Conservation (phyloP, 805 yeast species). For the Cyberlindnera maclurae region DNA sequence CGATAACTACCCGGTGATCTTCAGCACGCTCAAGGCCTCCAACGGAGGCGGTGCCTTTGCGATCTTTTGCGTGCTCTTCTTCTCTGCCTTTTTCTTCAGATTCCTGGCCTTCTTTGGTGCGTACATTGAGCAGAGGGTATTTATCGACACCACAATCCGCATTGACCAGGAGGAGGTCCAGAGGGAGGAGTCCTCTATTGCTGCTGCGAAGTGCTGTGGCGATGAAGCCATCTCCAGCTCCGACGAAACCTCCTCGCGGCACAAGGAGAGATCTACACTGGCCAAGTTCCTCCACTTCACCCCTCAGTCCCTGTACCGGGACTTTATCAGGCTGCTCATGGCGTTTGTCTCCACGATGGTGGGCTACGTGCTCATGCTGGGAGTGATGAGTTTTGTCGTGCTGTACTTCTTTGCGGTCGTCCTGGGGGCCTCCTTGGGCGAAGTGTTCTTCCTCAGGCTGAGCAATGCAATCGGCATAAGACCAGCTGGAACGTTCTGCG, state of each 20-base stretch:
- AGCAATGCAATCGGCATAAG: slow-evolving; percentile 33
- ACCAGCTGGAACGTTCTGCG: slow-evolving; percentile 14
- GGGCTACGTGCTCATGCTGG: slow-evolving; percentile 71
- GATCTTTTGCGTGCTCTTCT: slow-evolving; percentile 55
- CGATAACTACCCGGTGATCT: slow-evolving; percentile 54
- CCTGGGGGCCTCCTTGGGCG: slow-evolving; percentile 63
- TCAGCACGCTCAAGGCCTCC: slow-evolving; percentile 45
- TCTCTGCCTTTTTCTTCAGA: slow-evolving; percentile 50
- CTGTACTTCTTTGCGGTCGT: slow-evolving; percentile 69
- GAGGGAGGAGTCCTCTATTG: slow-evolving; percentile 2
- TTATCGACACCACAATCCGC: slow-evolving; percentile 4
- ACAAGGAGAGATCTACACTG: slow-evolving; percentile 15
- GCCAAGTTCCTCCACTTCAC: slow-evolving; percentile 31
- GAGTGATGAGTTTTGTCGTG: slow-evolving; percentile 63
- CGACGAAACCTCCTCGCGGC: not conserved
- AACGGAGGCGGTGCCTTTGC: slow-evolving; percentile 64
- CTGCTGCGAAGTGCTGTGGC: slow-evolving; percentile 9
- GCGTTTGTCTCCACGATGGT: slow-evolving; percentile 58
- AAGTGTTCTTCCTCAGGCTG: slow-evolving; percentile 59
- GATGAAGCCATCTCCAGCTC: not conserved
- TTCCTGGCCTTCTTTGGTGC: slow-evolving; percentile 52
- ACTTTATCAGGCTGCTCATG: slow-evolving; percentile 46
- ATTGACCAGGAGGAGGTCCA: slow-evolving; percentile 6
- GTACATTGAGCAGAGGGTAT: slow-evolving; percentile 63
- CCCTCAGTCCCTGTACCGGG: slow-evolving; percentile 35